A percentile compares a stretch with the other conserved stretches of the same genome.
These are phyloP conservation scores for Phytophthora pini DNA, from an alignment of 352 stramenopile species.

Conservation along the genomic window DNA sequence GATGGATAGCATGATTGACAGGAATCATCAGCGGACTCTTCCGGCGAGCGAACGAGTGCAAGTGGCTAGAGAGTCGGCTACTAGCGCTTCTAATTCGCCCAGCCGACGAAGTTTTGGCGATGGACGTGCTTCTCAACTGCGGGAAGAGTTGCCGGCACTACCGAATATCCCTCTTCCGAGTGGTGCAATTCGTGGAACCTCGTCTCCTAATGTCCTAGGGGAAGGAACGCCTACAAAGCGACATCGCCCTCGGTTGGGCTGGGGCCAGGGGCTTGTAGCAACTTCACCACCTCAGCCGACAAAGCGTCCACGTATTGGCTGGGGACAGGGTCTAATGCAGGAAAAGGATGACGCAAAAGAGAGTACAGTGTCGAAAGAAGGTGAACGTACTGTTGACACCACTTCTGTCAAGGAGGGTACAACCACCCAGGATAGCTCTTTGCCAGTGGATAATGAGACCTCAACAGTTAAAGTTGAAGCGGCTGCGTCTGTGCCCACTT, in stretches of 20 bases:
- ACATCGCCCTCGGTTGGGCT: slow-evolving; percentile 77
- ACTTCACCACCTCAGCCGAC: slow-evolving; percentile 60
- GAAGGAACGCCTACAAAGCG: slow-evolving; percentile 53
- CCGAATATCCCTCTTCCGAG: slow-evolving; percentile 70
- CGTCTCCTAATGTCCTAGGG: slow-evolving; percentile 24
- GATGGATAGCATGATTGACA: slow-evolving; percentile 32
- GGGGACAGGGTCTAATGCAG: slow-evolving; percentile 79
- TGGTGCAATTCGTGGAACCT: slow-evolving; percentile 12
- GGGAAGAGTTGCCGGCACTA: slow-evolving; percentile 67
- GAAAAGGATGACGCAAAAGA: slow-evolving; percentile 38
- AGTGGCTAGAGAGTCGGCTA: slow-evolving; percentile 22
- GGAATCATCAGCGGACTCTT: slow-evolving; percentile 14
- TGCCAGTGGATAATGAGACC: slow-evolving; percentile 2
- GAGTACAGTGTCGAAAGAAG: slow-evolving; percentile 9
- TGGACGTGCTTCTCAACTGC: slow-evolving; percentile 3
- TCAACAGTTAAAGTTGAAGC: slow-evolving; percentile 12
- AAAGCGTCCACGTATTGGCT: slow-evolving; percentile 84
- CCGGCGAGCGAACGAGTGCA: slow-evolving; percentile 17
- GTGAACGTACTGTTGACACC: slow-evolving; percentile 2
- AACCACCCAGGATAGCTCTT: neutral
- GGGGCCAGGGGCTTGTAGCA: slow-evolving; percentile 84
- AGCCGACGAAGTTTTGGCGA: slow-evolving; percentile 18
- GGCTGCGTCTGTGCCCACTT: neutral
- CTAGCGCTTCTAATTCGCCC: slow-evolving; percentile 24
- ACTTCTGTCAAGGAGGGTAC: slow-evolving; percentile 14